Conservation (phyloP, 2,329 filamentous ascomycete genomes). For the Seiridium unicorne region DNA sequence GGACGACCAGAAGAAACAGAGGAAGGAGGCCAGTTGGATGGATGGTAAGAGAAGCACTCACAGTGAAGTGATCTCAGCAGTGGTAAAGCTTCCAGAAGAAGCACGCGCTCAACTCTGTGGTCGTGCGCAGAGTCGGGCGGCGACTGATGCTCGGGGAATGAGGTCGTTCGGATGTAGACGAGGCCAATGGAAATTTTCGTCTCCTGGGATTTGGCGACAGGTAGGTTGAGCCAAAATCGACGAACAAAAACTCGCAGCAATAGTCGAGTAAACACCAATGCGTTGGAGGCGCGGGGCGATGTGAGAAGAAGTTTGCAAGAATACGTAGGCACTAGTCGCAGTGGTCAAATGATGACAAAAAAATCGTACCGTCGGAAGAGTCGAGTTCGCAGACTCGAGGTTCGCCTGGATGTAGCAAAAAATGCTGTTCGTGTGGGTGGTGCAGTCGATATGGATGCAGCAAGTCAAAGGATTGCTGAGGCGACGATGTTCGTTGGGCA, state of each 20-base stretch:
- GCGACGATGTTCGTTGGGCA: background rate
- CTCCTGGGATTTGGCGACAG: background rate
- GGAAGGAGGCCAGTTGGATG: conserved; percentile 13
- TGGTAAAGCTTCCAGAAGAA: conserved; percentile 21
- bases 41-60: conserved; percentile 25
- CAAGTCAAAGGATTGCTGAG: conserved; percentile 5
- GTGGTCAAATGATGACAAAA: conserved; percentile 6
- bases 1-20: background rate
- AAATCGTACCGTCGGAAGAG: background rate
- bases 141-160: conserved; percentile 13
- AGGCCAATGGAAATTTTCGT: conserved; percentile 3
- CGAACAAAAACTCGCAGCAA: background rate
- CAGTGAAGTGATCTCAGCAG: conserved; percentile 40
- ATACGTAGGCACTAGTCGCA: background rate
- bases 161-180: background rate
- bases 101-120: conserved; percentile 15
- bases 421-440: background rate
- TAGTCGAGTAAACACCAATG: conserved; percentile 4
- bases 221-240: background rate
- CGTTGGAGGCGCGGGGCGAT: background rate
- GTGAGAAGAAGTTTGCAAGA: background rate
- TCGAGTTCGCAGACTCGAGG: background rate
- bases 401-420: conserved; percentile 3
- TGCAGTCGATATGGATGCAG: background rate
- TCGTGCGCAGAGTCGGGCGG: conserved; percentile 19